These are phyloP conservation scores for Cryptosporidium meleagridis DNA, from an alignment of 169 alveolate genomes.

Conservation along the genomic window DNA sequence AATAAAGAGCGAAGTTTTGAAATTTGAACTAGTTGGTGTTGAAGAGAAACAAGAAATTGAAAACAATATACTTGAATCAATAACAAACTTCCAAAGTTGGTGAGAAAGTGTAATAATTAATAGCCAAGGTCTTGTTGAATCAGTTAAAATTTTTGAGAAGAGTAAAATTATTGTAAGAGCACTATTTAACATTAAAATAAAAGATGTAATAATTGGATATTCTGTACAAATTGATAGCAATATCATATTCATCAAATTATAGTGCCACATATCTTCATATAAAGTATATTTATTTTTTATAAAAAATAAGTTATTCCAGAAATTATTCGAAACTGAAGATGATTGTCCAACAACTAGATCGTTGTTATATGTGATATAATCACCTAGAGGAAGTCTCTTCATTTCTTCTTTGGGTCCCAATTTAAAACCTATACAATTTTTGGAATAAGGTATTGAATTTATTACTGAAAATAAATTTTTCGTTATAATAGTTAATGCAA, in stretches of 20 bases:
- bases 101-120: conserved; percentile 61
- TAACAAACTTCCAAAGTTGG: conserved; percentile 53
- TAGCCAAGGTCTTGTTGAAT: conserved; percentile 72
- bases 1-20: conserved; percentile 31
- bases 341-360: background rate
- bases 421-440: conserved; percentile 42
- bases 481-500: background rate
- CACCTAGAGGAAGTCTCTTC: conserved; percentile 57
- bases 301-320: conserved; percentile 20
- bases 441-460: conserved; percentile 46
- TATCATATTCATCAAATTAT: conserved; percentile 19
- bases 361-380: conserved; percentile 3
- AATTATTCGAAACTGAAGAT: background rate
- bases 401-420: conserved; percentile 70
- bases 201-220: conserved; percentile 31
- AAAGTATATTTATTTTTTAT: conserved; percentile 15
- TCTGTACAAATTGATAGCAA: conserved; percentile 30
- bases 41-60: conserved; percentile 53
- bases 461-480: conserved; percentile 5
- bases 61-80: conserved; percentile 56
- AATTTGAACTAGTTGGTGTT: conserved; percentile 24
- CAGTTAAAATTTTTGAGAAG: conserved; percentile 27
- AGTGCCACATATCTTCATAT: conserved; percentile 63
- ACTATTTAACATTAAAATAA: conserved; percentile 17
- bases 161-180: background rate